Evolutionary conservation across 140 eudicot genomes (phyloP).

Genomic region (Senecio squalidus): DNA sequence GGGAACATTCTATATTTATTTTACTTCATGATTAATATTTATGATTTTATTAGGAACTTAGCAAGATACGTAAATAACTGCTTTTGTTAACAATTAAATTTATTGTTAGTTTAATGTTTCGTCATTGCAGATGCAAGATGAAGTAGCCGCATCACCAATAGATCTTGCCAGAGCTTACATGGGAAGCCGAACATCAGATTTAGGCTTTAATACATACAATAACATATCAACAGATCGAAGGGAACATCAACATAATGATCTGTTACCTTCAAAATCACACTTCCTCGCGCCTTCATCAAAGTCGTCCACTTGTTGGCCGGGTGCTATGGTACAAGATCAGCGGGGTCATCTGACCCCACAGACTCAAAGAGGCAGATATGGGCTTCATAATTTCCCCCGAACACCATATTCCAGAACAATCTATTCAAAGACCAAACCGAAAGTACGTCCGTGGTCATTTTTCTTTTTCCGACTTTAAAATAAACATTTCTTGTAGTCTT

Average conservation of each 20-base stretch:
- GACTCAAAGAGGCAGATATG: constrained; percentile 55
- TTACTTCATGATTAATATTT: no score
- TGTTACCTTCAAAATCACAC: constrained; percentile 34
- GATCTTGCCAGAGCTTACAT: constrained; percentile 94
- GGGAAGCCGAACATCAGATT: constrained; percentile 64
- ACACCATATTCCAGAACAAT: constrained; percentile 90
- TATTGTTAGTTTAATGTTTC: neutral
- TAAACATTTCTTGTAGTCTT: neutral
- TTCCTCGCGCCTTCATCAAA: constrained; percentile 49
- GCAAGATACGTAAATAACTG: no score
- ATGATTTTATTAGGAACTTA: no score
- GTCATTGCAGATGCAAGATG: constrained; percentile 44
- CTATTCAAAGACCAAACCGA: constrained; percentile 52
- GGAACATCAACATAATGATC: constrained; percentile 25
- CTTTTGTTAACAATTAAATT: neutral
- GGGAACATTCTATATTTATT: no score
- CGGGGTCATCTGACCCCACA: constrained; percentile 65
- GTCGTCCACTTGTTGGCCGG: constrained; percentile 85
- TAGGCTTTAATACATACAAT: constrained; percentile 41
- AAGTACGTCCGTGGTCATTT: constrained; percentile 37
- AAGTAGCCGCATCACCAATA: constrained; percentile 72
- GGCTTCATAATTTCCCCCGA: constrained; percentile 52
- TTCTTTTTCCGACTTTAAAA: neutral
- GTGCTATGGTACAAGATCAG: constrained; percentile 64
- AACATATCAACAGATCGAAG: constrained; percentile 32